Base-by-base conservation (phyloP, 495 filamentous ascomycete genomes). In the Tuber indicum region DNA sequence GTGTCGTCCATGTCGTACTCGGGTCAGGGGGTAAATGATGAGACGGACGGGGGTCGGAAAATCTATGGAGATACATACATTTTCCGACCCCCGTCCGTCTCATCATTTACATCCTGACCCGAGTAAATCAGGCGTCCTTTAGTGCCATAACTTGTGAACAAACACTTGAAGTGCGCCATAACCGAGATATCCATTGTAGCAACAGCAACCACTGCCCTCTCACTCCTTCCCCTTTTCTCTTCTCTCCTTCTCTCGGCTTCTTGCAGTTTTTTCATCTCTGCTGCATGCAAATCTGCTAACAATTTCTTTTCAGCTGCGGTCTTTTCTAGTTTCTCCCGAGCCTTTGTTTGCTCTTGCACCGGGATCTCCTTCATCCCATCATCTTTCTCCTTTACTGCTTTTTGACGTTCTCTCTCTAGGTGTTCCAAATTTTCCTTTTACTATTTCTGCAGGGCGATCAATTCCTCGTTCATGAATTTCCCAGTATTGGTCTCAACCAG, bases 401-500 rank as follows among this genome's bases (percentile, higher is more conserved):
- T 71, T 23, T 82, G 66, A 70, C 84, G 75, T 52, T 74, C 72
- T 43, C 43, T 47, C 70, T 81, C 72, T 32, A 81, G 72, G 26
- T 80, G 75, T 12, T 70, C 72, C 7, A 83, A 26, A 47, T 84
- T 79, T 39, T 69, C 45, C 45, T 79, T 72, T 21, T 78, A 76
- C 23, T 72, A 73, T 66, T 46, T 36, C 66, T 80, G 72, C 70
- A 75, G 73, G 32, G 70, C 71, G 16, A 74, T 39, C 19, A 85
- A 73, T 74, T 86, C 84, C n/a, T 49, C 42, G 75, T 82, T 80
- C 36, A 86, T 71, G 66, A 83, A 79, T 49, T 58, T 74, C 0
- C 85, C 85, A 1, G 84, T 85, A 32, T 77, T 72, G 23, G 86
- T 87, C 75, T 86, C 73, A 46, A 82, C 78, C 43, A 86, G 77